These are phyloP conservation scores for Flaveria linearis DNA, from an alignment of 129 eudicot genomes.

Conservation along the genomic window DNA sequence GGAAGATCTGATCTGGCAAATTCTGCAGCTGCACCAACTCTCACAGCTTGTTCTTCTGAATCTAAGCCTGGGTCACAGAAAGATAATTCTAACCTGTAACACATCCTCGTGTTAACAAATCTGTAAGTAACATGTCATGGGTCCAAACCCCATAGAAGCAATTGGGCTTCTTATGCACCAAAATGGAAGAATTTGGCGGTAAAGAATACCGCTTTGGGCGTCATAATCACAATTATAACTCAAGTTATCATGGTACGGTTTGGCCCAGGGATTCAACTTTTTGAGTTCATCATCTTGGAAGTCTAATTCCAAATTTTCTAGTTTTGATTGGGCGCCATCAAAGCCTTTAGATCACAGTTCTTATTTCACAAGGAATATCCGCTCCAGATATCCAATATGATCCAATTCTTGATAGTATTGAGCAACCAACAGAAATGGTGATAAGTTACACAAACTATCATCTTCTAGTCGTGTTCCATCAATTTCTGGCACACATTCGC, in stretches of 20 bases:
- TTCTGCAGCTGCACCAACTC: conserved; percentile 25
- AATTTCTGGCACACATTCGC: conserved; percentile 28
- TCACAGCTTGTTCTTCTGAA: conserved; percentile 25
- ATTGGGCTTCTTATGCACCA: conserved; percentile 36
- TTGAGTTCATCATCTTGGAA: conserved; percentile 49
- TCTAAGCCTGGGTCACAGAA: conserved; percentile 27
- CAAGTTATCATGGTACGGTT: conserved; percentile 27
- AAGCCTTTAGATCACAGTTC: conserved; percentile 64
- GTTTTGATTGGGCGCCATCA: conserved; percentile 76
- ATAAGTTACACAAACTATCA: conserved; percentile 35
- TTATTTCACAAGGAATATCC: conserved; percentile 45
- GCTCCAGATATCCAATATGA: conserved; percentile 54
- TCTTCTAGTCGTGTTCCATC: conserved; percentile 43
- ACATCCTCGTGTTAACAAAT: conserved; percentile 15
- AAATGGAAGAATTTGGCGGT: conserved; percentile 34
- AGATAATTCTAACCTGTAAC: conserved; percentile 19
- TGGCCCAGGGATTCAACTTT: conserved; percentile 41
- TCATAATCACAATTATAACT: conserved; percentile 26
- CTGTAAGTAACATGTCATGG: conserved; percentile 18
- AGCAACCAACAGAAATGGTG: conserved; percentile 35
- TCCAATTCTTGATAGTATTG: conserved; percentile 67
- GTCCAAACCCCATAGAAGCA: conserved; percentile 29
- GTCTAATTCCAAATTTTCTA: conserved; percentile 44
- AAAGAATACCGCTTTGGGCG: conserved; percentile 34
- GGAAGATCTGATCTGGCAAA: conserved; percentile 26